These are phyloP conservation scores for Pelargonium citronellum DNA, from an alignment of 441 rosid species.

Conservation along the genomic window DNA sequence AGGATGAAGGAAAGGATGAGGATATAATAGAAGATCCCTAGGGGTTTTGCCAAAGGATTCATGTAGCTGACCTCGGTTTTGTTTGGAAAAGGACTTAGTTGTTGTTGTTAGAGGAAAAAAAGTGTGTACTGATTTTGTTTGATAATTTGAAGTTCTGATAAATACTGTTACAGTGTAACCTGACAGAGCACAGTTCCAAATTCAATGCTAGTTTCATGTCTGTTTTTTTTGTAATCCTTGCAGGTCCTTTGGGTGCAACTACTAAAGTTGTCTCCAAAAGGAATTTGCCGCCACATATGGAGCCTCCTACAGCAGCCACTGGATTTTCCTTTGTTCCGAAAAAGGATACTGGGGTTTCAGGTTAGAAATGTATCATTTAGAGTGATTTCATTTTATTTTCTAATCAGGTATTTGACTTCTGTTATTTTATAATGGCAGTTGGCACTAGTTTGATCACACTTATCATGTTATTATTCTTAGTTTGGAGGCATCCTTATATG, in stretches of 20 bases:
- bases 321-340: background rate
- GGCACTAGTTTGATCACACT: background rate
- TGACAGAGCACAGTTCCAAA: too few relatives aligned
- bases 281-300: background rate
- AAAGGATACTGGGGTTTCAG: background rate
- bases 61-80: too few relatives aligned
- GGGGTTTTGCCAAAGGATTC: too few relatives aligned
- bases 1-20: too few relatives aligned
- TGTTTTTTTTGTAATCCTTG: background rate
- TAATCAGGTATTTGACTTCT: background rate
- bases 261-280: background rate
- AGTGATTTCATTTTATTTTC: background rate
- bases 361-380: background rate
- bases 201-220: too few relatives aligned
- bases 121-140: too few relatives aligned
- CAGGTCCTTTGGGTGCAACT: background rate
- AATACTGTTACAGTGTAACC: too few relatives aligned
- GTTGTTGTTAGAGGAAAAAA: too few relatives aligned
- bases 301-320: background rate
- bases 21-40: too few relatives aligned
- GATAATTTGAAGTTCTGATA: too few relatives aligned
- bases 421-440: background rate
- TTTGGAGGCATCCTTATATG: background rate
- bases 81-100: too few relatives aligned
- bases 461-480: background rate